These are phyloP conservation scores for Dioscorea cayenensis DNA, from an alignment of 116 monocot species.

Conservation along the genomic window DNA sequence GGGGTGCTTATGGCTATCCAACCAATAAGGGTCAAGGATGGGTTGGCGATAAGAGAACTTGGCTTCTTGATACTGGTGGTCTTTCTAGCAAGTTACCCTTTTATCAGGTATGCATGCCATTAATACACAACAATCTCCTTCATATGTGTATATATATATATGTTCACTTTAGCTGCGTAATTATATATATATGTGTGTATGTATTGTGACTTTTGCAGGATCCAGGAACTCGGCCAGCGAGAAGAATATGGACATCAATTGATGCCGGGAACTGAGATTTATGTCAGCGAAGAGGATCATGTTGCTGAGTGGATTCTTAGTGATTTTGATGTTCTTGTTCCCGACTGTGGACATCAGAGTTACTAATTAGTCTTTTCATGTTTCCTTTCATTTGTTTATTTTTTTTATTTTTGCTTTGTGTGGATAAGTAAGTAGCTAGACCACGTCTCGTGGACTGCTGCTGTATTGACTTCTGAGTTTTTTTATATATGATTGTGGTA, in stretches of 20 bases:
- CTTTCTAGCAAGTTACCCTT: slow-evolving; percentile 64
- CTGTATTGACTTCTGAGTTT: too few species aligned
- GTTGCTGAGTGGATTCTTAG: slow-evolving; percentile 47
- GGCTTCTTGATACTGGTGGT: slow-evolving; percentile 77
- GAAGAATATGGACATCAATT: slow-evolving; percentile 44
- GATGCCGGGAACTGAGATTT: slow-evolving; percentile 58
- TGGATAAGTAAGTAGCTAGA: too few species aligned
- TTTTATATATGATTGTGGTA: too few species aligned
- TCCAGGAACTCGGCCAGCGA: slow-evolving; percentile 37
- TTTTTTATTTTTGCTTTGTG: too few species aligned
- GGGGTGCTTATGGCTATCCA: slow-evolving; percentile 78
- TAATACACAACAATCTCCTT: neutral
- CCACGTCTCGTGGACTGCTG: too few species aligned
- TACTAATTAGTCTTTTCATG: too few species aligned
- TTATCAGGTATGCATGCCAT: slow-evolving; percentile 46
- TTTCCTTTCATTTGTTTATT: too few species aligned
- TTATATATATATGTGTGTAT: neutral
- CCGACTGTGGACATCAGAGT: slow-evolving; percentile 4
- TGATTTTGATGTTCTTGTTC: slow-evolving; percentile 32
- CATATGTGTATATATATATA: too few species aligned
- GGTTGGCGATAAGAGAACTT: slow-evolving; percentile 68
- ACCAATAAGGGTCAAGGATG: slow-evolving; percentile 69
- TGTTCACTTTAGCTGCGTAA: too few species aligned
- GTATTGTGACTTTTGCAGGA: slow-evolving; percentile 18
- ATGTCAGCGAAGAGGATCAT: slow-evolving; percentile 25